Evolutionary conservation across 768 basidiomycete species (phyloP).

Genomic region (Leccinum longicurvipes): DNA sequence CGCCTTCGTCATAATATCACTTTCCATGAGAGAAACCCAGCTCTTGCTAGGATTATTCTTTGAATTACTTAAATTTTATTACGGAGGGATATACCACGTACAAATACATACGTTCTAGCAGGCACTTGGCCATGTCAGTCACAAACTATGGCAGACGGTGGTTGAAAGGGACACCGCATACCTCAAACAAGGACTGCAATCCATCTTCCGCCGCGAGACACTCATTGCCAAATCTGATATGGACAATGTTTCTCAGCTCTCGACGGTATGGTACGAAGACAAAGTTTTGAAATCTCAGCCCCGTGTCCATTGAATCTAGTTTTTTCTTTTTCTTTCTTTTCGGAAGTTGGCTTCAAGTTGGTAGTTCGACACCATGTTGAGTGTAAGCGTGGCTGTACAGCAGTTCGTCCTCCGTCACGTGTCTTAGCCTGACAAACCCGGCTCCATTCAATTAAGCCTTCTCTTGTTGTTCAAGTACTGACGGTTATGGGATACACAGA

Average conservation of each 20-base stretch:
- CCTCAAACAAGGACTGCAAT: conserved; percentile 73
- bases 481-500: conserved; percentile 53
- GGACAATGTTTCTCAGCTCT: conserved; percentile 20
- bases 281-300: not conserved
- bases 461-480: not conserved
- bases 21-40: conserved; percentile 10
- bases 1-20: conserved; percentile 34
- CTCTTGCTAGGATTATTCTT: conserved; percentile 19
- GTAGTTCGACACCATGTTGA: not conserved
- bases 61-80: conserved; percentile 16
- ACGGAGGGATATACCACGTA: conserved; percentile 9
- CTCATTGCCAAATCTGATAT: conserved; percentile 5
- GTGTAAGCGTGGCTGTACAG: not conserved
- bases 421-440: conserved; percentile 1
- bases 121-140: conserved; percentile 26
- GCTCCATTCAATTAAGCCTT: not conserved
- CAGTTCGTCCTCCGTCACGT: conserved; percentile 20
- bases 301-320: not conserved
- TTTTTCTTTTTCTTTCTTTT: not conserved
- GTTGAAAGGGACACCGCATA: conserved; percentile 45
- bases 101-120: conserved; percentile 11
- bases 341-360: not conserved
- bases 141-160: conserved; percentile 63
- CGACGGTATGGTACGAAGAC: conserved; percentile 22
- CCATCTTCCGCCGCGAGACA: conserved; percentile 34